These are phyloP conservation scores for Cyathus striatus DNA, from an alignment of 768 basidiomycete species.

Conservation along the genomic window DNA sequence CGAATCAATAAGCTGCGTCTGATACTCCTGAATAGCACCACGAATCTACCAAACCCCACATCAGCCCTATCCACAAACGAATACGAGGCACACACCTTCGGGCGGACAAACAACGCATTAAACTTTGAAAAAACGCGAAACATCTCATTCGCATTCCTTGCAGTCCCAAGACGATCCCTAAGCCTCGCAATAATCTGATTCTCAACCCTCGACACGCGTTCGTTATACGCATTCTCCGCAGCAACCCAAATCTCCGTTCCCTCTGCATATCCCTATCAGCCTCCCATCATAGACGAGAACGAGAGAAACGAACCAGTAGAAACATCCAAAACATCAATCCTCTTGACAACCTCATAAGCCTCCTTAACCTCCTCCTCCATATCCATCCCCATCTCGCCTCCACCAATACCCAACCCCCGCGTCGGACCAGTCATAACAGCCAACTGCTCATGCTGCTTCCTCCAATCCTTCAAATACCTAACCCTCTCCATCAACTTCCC, in stretches of 20 bases:
- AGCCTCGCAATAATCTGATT: slow-evolving; percentile 96
- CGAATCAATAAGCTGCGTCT: slow-evolving; percentile 96
- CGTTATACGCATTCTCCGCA: slow-evolving; percentile 96
- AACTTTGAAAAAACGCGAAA: slow-evolving; percentile 98
- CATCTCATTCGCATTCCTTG: slow-evolving; percentile 98
- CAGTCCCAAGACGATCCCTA: slow-evolving; percentile 88
- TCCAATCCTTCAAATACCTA: slow-evolving; percentile 84
- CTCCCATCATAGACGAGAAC: background rate
- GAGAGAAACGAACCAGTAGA: slow-evolving; percentile 55
- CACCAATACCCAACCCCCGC: slow-evolving; percentile 70
- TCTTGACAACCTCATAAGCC: slow-evolving; percentile 95
- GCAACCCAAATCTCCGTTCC: slow-evolving; percentile 98
- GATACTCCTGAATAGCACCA: slow-evolving; percentile 98
- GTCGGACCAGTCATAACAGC: slow-evolving; percentile 97
- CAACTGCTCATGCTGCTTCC: slow-evolving; percentile 96
- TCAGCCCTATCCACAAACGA: background rate
- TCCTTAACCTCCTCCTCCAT: slow-evolving; percentile 98
- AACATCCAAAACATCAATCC: slow-evolving; percentile 94
- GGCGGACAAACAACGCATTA: slow-evolving; percentile 93
- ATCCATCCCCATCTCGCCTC: slow-evolving; percentile 86
- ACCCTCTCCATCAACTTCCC: slow-evolving; percentile 86
- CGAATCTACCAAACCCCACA: slow-evolving; percentile 56
- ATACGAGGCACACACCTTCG: slow-evolving; percentile 57
- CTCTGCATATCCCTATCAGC: slow-evolving; percentile 40
- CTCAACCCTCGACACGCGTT: slow-evolving; percentile 94